A percentile compares a stretch with the other conserved stretches of the same genome.
These are phyloP conservation scores for Diutina sp. DNA, from an alignment of 1,139 yeast genomes.

Conservation along the genomic window DNA sequence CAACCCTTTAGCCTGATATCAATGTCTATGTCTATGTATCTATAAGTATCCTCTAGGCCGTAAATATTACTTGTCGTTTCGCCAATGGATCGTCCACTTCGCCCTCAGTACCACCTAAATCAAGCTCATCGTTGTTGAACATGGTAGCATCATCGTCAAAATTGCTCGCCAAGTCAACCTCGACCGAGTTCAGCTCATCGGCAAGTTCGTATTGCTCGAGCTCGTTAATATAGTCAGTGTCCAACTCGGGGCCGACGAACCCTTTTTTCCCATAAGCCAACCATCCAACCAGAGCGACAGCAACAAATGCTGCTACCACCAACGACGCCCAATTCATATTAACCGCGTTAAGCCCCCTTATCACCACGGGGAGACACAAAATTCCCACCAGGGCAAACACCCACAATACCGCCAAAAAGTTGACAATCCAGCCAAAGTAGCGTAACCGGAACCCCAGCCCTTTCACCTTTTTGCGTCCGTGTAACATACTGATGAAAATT, in stretches of 20 bases:
- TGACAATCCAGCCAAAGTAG: conserved; percentile 50
- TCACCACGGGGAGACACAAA: conserved; percentile 63
- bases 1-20: too few species aligned
- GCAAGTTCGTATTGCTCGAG: neutral
- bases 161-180: neutral
- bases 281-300: conserved; percentile 38
- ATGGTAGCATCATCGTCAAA: neutral
- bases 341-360: conserved; percentile 41
- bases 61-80: neutral
- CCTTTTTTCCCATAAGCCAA: conserved; percentile 45
- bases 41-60: neutral
- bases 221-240: conserved; percentile 8
- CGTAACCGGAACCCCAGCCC: conserved; percentile 64
- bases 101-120: neutral
- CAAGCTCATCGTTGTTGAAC: neutral
- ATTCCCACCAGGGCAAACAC: conserved; percentile 45
- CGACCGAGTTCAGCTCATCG: neutral
- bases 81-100: neutral
- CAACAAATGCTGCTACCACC: conserved; percentile 39
- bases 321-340: conserved; percentile 69
- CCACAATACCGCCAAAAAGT: conserved; percentile 50
- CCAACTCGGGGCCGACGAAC: conserved; percentile 56
- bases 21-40: neutral
- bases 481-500: conserved; percentile 45
- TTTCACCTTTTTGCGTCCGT: conserved; percentile 47